These are phyloP conservation scores for Novakomyces olei DNA, from an alignment of 805 yeast genomes.

Conservation along the genomic window DNA sequence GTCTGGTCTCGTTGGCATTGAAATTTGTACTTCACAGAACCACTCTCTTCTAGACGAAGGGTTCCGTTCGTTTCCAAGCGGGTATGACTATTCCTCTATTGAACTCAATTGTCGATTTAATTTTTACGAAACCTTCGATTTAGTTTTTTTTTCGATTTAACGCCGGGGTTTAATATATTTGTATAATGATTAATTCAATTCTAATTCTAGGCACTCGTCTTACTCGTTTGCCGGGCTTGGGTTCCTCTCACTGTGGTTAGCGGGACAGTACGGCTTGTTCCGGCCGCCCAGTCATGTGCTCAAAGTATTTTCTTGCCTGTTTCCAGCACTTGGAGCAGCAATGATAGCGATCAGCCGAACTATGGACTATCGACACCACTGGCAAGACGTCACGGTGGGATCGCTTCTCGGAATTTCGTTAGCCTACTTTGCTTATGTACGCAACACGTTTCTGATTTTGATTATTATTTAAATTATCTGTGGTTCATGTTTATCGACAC, in stretches of 20 bases:
- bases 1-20: conserved; percentile 15
- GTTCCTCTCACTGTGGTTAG: conserved; percentile 29
- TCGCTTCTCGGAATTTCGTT: conserved; percentile 37
- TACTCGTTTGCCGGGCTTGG: conserved; percentile 29
- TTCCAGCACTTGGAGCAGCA: conserved; percentile 35
- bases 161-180: too few species aligned
- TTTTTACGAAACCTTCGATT: too few species aligned
- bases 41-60: conserved; percentile 24
- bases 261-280: conserved; percentile 27
- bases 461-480: too few species aligned
- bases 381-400: conserved; percentile 62
- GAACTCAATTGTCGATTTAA: too few species aligned
- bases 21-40: conserved; percentile 19
- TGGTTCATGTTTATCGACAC: too few species aligned
- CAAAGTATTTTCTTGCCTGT: conserved; percentile 10
- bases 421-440: conserved; percentile 39
- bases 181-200: too few species aligned
- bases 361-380: conserved; percentile 85
- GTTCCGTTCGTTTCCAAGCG: conserved; percentile 36
- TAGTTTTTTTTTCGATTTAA: too few species aligned
- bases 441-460: too few species aligned
- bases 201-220: conserved; percentile 40
- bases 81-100: too few species aligned
- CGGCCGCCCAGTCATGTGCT: conserved; percentile 14
- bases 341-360: conserved; percentile 70